Evolutionary conservation across 2,329 filamentous ascomycete species (phyloP).

Genomic region (Xylaria sp.): DNA sequence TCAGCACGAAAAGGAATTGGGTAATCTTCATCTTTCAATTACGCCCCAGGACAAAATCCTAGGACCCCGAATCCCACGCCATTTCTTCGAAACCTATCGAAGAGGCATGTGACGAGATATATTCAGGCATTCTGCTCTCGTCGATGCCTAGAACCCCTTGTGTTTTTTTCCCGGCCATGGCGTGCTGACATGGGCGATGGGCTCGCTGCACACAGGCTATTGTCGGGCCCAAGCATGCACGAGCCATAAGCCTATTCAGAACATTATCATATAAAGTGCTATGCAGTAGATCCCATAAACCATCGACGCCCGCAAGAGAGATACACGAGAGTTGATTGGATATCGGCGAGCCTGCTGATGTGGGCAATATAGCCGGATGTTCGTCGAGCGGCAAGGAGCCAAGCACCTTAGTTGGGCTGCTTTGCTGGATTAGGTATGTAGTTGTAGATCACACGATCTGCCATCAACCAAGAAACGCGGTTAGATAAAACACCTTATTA

Average conservation of each 20-base stretch:
- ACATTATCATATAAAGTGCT: slow-evolving; percentile 32
- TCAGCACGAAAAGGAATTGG: slow-evolving; percentile 32
- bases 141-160: slow-evolving; percentile 26
- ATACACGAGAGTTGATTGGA: slow-evolving; percentile 22
- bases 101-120: slow-evolving; percentile 26
- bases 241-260: slow-evolving; percentile 37
- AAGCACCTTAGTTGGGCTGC: background rate
- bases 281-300: slow-evolving; percentile 14
- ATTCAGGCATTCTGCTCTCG: background rate
- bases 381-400: slow-evolving; percentile 25
- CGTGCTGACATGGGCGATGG: slow-evolving; percentile 19
- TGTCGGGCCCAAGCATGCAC: slow-evolving; percentile 35
- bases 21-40: slow-evolving; percentile 40
- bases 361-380: slow-evolving; percentile 33
- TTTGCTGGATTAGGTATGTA: slow-evolving; percentile 8
- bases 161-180: slow-evolving; percentile 27
- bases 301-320: background rate
- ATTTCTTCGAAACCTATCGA: background rate
- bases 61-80: slow-evolving; percentile 6
- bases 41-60: slow-evolving; percentile 15
- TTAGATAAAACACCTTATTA: background rate
- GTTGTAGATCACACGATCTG: background rate
- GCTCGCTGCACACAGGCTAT: slow-evolving; percentile 35
- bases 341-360: slow-evolving; percentile 26
- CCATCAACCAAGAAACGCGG: background rate